A percentile compares a stretch with the other conserved stretches of the same genome.
These are phyloP conservation scores for Vaccinium vitisidaea DNA, from an alignment of 148 eudicot genomes.

Conservation along the genomic window DNA sequence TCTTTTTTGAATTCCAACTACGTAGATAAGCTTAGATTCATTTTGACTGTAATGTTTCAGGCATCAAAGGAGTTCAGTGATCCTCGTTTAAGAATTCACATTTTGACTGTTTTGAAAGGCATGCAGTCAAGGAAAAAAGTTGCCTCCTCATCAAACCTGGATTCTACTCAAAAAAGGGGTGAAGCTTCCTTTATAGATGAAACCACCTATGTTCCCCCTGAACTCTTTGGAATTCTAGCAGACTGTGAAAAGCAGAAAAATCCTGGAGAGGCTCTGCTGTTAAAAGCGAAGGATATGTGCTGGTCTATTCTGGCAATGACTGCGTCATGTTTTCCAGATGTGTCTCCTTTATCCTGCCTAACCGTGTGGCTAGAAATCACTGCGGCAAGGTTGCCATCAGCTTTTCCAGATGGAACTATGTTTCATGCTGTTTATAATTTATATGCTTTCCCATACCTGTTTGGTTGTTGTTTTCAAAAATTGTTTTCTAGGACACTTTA, in stretches of 20 bases:
- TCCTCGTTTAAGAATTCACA: slow-evolving; percentile 74
- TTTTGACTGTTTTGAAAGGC: slow-evolving; percentile 76
- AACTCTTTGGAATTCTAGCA: slow-evolving; percentile 81
- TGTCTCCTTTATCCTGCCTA: slow-evolving; percentile 77
- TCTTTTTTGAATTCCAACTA: not conserved
- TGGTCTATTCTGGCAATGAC: slow-evolving; percentile 92
- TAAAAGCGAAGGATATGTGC: slow-evolving; percentile 84
- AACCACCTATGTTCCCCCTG: slow-evolving; percentile 47
- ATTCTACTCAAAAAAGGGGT: slow-evolving; percentile 35
- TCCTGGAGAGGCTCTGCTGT: slow-evolving; percentile 79
- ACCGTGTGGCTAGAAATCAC: slow-evolving; percentile 95
- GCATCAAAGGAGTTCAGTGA: slow-evolving; percentile 84
- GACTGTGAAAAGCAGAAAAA: slow-evolving; percentile 74
- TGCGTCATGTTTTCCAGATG: slow-evolving; percentile 94
- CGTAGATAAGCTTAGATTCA: not conserved
- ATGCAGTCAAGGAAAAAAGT: slow-evolving; percentile 66
- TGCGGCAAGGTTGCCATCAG: slow-evolving; percentile 67
- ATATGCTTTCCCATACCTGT: slow-evolving; percentile 9
- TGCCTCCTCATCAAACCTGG: slow-evolving; percentile 39
- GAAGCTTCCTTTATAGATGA: slow-evolving; percentile 40
- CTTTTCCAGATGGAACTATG: slow-evolving; percentile 11
- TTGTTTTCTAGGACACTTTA: not conserved
- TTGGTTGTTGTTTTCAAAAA: not conserved
- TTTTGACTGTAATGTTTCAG: slow-evolving; percentile 34
- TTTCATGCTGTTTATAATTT: slow-evolving; percentile 10